Evolutionary conservation across 2,329 filamentous ascomycete species (phyloP), one percentile per base, ranked within the genome.

Genomic region (Fusarium sacchari): DNA sequence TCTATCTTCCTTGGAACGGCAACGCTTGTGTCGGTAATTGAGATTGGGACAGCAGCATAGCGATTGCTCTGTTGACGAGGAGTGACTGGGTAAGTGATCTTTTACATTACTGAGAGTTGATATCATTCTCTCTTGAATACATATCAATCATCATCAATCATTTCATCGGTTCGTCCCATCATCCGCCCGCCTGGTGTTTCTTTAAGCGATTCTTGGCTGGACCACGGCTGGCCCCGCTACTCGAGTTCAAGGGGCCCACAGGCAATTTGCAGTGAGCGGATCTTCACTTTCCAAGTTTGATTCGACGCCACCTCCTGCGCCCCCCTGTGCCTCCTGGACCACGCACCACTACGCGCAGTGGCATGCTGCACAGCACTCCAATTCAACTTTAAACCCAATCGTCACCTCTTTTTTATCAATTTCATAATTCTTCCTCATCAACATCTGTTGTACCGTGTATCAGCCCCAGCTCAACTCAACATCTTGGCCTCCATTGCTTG

Each of bases 271-370:
- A 78, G 65, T 67, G 49, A 72, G 74, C 74, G 74, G 76, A 77
- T 77, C 75, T 73, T 77, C 69, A 74, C 75, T 72, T 72, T 77
- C 69, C 74, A 64, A 71, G 59, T 69, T 74, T 76, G 71, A 73
- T 73, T 72, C 75, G 73, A 74, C 76, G 76, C 76, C 76, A 78
- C 76, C 76, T 77, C 76, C 74, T 78, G 76, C 76, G 71, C 69
- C 73, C 71, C 65, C 74, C 73, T 77, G 73, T 69, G 65, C 63
- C 67, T 77, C 67, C 70, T 71, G 60, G 65, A 69, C 61, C 64
- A 76, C 68, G 66, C 59, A 77, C 74, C 70, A 65, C 44, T 59
- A 53, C 64, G 47, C 64, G 67, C 50, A 46, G 56, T 53, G n/a
- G n/a, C n/a, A n/a, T n/a, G 47, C 61, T 37, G 34, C 46, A 67